Evolutionary conservation across 2,329 filamentous ascomycete species (phyloP), one percentile per base, ranked within the genome.

Genomic region (Fusarium beomiforme): DNA sequence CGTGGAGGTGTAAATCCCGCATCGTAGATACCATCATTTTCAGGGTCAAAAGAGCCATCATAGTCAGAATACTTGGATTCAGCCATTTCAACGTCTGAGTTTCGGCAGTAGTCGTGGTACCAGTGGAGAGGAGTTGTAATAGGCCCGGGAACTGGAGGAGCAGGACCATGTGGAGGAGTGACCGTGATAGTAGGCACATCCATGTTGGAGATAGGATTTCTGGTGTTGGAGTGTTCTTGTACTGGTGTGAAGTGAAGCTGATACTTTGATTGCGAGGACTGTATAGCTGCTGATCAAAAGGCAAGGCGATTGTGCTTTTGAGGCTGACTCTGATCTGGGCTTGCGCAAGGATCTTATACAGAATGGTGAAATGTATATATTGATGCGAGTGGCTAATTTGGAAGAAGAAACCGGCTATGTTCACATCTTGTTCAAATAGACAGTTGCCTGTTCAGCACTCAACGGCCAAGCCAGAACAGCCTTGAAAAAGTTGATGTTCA

Each of bases 31-130:
- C 31, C 0, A n/a, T 8, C 5, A 16, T 37, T 0, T 13, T 51
- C 23, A 5, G 1, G 29, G 8, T 9, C 6, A 6, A 3, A 6
- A 31, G 16, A 1, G 37, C 31, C 1, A 26, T 8, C 5, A 16
- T 37, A 1, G 9, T 51, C 23, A 5, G 1, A 5, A 26, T 10
- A 17, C 24, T 12, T 21, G 9, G 23, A 2, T n/a, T 2, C 6
- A 13, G 36, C n/a, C 33, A 39, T 39, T 6, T 37, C 11, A 4
- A n/a, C 24, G 5, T 26, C 33, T 37, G 2, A 33, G 13, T 39
- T 51, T 34, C 16, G 10, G 16, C 31, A 51, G 17, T 51, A 39
- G 36, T 37, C 24, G 9, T 51, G 47, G n/a, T 51, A 17, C 33
- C 47, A 51, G 9, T 51, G 31, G 6, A 51, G 13, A 8, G 47